These are phyloP conservation scores for Citrus reticulata DNA, from an alignment of 345 rosid species.

Conservation along the genomic window DNA sequence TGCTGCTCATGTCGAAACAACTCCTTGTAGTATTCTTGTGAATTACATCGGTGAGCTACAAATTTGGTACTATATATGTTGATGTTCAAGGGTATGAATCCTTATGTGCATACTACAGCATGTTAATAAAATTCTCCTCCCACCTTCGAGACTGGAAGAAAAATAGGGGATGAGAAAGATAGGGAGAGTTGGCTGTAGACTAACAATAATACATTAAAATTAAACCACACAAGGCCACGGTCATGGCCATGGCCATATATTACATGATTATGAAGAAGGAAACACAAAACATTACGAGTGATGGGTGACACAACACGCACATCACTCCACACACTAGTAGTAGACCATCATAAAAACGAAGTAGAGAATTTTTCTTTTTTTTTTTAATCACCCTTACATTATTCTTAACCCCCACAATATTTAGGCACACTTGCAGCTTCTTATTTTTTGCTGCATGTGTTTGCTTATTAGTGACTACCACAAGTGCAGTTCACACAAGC, in stretches of 20 bases:
- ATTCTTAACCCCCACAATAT: not conserved
- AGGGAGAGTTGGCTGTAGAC: not conserved
- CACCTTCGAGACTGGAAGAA: too few relatives aligned
- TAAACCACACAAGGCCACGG: slow-evolving; percentile 14
- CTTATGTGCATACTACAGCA: too few relatives aligned
- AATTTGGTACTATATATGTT: too few relatives aligned
- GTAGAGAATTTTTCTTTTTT: not conserved
- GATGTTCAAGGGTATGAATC: too few relatives aligned
- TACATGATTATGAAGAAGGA: slow-evolving; percentile 13
- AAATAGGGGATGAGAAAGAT: too few relatives aligned
- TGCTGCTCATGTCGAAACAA: too few relatives aligned
- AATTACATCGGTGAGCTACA: too few relatives aligned
- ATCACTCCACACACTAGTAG: not conserved
- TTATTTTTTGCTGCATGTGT: not conserved
- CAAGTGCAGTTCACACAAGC: slow-evolving; percentile 70
- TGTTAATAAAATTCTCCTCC: too few relatives aligned
- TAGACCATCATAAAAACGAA: not conserved
- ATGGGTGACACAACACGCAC: not conserved
- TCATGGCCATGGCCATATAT: slow-evolving; percentile 18
- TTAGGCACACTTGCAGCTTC: not conserved
- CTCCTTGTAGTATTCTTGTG: too few relatives aligned
- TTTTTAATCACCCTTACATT: not conserved
- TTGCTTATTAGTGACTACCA: slow-evolving; percentile 40
- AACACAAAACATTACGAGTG: not conserved
- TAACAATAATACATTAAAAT: slow-evolving; percentile 21